phyloP scores from a whole-genome alignment of 2,329 filamentous ascomycete species.

The Aspergillus novoparasiticus region DNA sequence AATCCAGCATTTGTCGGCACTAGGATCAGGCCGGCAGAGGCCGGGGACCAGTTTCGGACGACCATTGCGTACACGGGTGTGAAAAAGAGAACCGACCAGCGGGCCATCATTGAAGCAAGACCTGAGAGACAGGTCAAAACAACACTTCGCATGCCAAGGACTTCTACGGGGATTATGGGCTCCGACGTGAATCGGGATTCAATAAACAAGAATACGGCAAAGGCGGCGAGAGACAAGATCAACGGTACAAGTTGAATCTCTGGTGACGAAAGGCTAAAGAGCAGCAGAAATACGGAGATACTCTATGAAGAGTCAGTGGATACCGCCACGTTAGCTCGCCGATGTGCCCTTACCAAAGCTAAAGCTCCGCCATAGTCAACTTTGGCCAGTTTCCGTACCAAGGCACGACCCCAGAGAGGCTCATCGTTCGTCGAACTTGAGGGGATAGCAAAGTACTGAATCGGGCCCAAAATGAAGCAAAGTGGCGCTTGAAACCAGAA shows the following conservation, averaged over 20 bases:
- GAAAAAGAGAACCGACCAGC: conserved; percentile 81
- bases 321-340: neutral
- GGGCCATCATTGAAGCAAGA: conserved; percentile 75
- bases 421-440: conserved; percentile 34
- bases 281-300: conserved; percentile 68
- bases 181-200: conserved; percentile 67
- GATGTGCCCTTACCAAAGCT: conserved; percentile 57
- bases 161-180: conserved; percentile 72
- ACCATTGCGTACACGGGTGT: conserved; percentile 78
- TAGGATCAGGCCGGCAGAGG: conserved; percentile 72
- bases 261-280: conserved; percentile 69
- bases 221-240: conserved; percentile 59
- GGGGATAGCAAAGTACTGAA: conserved; percentile 69
- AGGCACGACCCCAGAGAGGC: conserved; percentile 43
- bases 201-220: conserved; percentile 61
- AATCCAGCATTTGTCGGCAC: conserved; percentile 83
- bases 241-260: conserved; percentile 64
- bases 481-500: conserved; percentile 74
- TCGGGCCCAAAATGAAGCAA: conserved; percentile 61
- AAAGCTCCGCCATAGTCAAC: conserved; percentile 77
- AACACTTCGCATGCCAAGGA: conserved; percentile 70
- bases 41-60: conserved; percentile 69
- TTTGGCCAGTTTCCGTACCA: conserved; percentile 57
- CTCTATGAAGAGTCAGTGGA: conserved; percentile 46
- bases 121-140: conserved; percentile 74